These are phyloP conservation scores for Sugiyamaella americana DNA, from an alignment of 805 yeast genomes.

Conservation along the genomic window DNA sequence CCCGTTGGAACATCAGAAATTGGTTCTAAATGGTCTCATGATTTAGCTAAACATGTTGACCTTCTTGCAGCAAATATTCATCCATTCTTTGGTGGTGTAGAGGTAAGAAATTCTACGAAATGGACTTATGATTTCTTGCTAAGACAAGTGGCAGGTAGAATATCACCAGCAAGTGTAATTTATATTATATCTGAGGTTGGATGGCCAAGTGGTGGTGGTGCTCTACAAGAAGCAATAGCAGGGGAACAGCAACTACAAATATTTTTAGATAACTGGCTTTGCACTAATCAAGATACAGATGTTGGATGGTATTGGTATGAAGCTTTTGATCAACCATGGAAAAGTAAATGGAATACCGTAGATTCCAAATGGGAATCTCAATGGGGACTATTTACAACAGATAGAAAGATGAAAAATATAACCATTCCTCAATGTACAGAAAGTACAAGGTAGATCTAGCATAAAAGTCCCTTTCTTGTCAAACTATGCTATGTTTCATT, in stretches of 20 bases:
- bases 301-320: slow-evolving; percentile 57
- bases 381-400: slow-evolving; percentile 58
- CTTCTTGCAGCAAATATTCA: slow-evolving; percentile 58
- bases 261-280: slow-evolving; percentile 49
- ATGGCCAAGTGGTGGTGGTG: slow-evolving; percentile 66
- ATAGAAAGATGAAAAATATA: slow-evolving; percentile 40
- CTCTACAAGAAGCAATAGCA: slow-evolving; percentile 42
- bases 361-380: slow-evolving; percentile 58
- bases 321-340: slow-evolving; percentile 74
- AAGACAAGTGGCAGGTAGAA: slow-evolving; percentile 33
- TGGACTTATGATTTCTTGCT: slow-evolving; percentile 50
- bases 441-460: neutral
- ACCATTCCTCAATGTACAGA: slow-evolving; percentile 36
- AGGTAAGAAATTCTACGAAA: slow-evolving; percentile 40
- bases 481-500: too few relatives aligned
- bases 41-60: slow-evolving; percentile 43
- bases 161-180: slow-evolving; percentile 7
- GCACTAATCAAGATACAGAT: slow-evolving; percentile 35
- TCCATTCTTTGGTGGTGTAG: slow-evolving; percentile 61
- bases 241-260: slow-evolving; percentile 39
- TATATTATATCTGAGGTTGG: slow-evolving; percentile 58
- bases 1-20: slow-evolving; percentile 61
- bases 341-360: slow-evolving; percentile 43
- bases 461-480: too few relatives aligned
- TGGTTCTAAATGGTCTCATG: slow-evolving; percentile 41